Conservation (phyloP, 331 rosid species). For the Rosa hybrid region DNA sequence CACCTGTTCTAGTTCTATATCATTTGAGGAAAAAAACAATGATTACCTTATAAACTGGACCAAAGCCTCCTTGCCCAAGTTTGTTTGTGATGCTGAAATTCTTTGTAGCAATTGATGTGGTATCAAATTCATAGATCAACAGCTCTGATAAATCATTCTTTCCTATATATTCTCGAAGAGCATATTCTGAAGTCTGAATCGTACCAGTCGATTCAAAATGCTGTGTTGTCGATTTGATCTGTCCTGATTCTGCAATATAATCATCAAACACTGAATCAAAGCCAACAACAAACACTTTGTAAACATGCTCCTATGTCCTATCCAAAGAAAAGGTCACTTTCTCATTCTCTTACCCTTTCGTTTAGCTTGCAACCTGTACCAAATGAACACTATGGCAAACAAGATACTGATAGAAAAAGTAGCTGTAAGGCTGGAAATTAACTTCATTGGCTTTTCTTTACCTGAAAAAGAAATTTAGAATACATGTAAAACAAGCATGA, state of each 20-base stretch:
- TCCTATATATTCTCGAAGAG: too few relatives aligned
- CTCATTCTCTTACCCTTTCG: constrained; percentile 8
- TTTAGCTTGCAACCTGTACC: constrained; percentile 8
- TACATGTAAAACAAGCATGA: too few relatives aligned
- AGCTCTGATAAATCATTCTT: constrained; percentile 1
- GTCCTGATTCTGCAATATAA: not conserved
- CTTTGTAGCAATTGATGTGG: constrained; percentile 20
- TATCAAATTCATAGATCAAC: not conserved
- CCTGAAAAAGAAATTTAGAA: not conserved
- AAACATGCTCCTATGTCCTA: too few relatives aligned
- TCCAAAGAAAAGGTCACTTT: too few relatives aligned
- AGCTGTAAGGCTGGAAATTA: constrained; percentile 3
- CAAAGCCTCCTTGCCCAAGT: constrained; percentile 40
- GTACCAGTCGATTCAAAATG: not conserved
- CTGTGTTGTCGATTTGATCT: too few relatives aligned
- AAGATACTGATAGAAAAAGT: not conserved
- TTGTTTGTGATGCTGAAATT: constrained; percentile 20
- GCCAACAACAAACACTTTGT: not conserved
- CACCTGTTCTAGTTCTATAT: too few relatives aligned
- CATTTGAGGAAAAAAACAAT: too few relatives aligned
- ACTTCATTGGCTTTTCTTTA: not conserved
- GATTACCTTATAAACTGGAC: constrained; percentile 31
- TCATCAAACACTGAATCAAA: not conserved
- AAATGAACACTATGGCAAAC: not conserved
- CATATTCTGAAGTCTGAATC: not conserved